Evolutionary conservation across 1,284 basidiomycete species (phyloP).

Genomic region (Trichosporon sp.): DNA sequence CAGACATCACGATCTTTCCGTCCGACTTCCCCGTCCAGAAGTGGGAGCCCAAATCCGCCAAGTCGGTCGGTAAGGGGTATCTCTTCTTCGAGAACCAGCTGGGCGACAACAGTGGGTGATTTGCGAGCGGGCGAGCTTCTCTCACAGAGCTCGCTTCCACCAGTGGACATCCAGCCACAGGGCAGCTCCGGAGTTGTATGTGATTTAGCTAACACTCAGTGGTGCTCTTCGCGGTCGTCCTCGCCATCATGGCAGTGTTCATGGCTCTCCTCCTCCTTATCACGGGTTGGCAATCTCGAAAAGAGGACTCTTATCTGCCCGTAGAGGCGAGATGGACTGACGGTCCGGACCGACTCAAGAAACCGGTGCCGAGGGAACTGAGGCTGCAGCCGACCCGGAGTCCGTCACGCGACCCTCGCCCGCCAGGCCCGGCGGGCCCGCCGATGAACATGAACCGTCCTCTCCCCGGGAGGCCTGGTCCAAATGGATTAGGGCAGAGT

Average conservation of each 20-base stretch:
- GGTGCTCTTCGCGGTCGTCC: conserved; percentile 34
- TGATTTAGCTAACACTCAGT: conserved; percentile 24
- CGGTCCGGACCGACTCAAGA: not conserved
- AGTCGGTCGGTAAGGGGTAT: conserved; percentile 32
- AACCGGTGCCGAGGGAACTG: not conserved
- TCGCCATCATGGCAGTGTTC: conserved; percentile 28
- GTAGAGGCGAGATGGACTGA: not conserved
- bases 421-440: not conserved
- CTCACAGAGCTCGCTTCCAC: too few relatives aligned
- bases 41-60: not conserved
- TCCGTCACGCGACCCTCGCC: not conserved
- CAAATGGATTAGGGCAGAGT: not conserved
- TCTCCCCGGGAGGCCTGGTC: not conserved
- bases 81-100: conserved; percentile 36
- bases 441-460: not conserved
- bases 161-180: too few relatives aligned
- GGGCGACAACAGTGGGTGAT: conserved; percentile 42
- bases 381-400: not conserved
- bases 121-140: too few relatives aligned
- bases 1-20: conserved; percentile 41
- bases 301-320: not conserved
- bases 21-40: conserved; percentile 37
- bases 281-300: conserved; percentile 7
- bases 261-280: conserved; percentile 16
- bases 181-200: too few relatives aligned